Conservation (phyloP, 2,329 filamentous ascomycete species). For the Penicillium concentricum region DNA sequence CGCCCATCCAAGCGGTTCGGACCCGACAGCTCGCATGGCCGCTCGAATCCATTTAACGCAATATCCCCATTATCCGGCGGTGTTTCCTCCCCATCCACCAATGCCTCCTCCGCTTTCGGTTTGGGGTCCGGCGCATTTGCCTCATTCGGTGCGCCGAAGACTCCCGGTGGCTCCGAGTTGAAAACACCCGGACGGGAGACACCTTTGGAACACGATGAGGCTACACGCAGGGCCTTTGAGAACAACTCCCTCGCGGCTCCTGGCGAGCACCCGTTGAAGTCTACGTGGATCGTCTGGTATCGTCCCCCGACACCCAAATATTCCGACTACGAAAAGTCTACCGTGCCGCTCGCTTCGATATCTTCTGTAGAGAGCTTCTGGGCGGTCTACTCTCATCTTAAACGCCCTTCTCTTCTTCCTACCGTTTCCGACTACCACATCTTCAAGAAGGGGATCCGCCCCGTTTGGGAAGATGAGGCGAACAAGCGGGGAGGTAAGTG, state of each 20-base stretch:
- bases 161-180: constrained; percentile 75
- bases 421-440: constrained; percentile 97
- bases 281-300: constrained; percentile 96
- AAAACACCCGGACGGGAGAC: constrained; percentile 59
- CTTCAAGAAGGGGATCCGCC: constrained; percentile 93
- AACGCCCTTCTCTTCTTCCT: constrained; percentile 81
- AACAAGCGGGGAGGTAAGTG: constrained; percentile 97
- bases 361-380: constrained; percentile 87
- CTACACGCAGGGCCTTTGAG: constrained; percentile 42
- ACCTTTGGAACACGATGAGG: constrained; percentile 43
- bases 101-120: constrained; percentile 85
- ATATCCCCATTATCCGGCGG: constrained; percentile 68
- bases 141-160: constrained; percentile 92
- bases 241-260: constrained; percentile 32
- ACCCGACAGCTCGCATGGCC: constrained; percentile 69
- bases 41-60: constrained; percentile 74
- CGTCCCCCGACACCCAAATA: constrained; percentile 95
- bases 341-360: constrained; percentile 80
- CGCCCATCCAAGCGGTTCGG: constrained; percentile 75
- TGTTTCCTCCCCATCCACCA: constrained; percentile 71
- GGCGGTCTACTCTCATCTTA: constrained; percentile 82
- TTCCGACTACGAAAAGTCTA: constrained; percentile 96
- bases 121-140: constrained; percentile 94
- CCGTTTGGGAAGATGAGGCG: constrained; percentile 97
- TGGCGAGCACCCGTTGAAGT: constrained; percentile 65